Base-by-base conservation (phyloP, 129 eudicot species). In the Cynara cardunculus region DNA sequence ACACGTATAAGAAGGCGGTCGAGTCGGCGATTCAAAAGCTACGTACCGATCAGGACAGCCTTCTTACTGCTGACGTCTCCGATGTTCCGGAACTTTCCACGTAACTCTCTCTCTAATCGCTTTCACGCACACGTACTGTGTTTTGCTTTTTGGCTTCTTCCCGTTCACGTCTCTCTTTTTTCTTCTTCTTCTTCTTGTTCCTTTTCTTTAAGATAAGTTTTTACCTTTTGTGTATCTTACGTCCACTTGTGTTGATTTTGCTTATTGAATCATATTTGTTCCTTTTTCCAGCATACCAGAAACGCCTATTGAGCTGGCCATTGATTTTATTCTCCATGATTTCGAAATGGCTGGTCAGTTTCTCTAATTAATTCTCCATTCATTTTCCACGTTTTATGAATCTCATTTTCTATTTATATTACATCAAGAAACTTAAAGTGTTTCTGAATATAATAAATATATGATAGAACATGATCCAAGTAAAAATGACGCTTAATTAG, bases 321-420 rank as follows among this genome's bases (percentile, higher is more conserved):
- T 91, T 86, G 98, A 94, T 86, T 94, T 94, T 86, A 87, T 94
- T 46, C 98, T 94, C n/a, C 97, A 94, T 81, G 98, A 91, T 84
- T 94, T 94, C 73, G 97, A 94, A 86, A 94, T 94, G 98, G 98
- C 97, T 75, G 98, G 98, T 94, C n/a, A 69, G 86, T 85, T 53
- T 78, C 32, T 9, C 1, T 34, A 34, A 34, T n/a, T 25, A 9
- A 30, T 14, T 31, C 26, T 21, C 14, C 28, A 8, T 22, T 64
- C 28, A 8, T 24, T 64, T 64, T 22, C 69, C 16, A 22, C 16
- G 14, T 62, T 62, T 62, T 62, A 53, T 53, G 64, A 53, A 53
- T n/a, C 64, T 53, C 64, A 16, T 18, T 53, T 53, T 53, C 22
- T 56, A n/a, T 4, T n/a, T 56, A 5, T 56, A 56, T 56, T 14